Evolutionary conservation across 2,329 filamentous ascomycete genomes (phyloP).

Genomic region (Fusarium sterilihyphosum): DNA sequence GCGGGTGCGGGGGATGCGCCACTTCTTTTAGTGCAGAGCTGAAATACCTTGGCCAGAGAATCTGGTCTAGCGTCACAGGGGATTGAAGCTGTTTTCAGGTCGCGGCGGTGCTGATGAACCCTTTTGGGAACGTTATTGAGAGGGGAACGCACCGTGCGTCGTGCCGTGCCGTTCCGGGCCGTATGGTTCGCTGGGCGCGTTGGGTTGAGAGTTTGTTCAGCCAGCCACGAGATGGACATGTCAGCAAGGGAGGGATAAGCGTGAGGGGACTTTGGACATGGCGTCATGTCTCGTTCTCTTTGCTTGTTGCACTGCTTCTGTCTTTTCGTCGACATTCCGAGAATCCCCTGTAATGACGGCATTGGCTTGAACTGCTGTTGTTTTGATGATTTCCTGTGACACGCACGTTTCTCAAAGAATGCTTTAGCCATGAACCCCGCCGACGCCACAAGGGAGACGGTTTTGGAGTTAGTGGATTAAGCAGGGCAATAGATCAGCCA

Average conservation of each 20-base stretch:
- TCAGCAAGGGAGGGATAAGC: not conserved
- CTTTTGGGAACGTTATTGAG: not conserved
- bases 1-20: not conserved
- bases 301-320: not conserved
- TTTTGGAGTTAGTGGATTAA: not conserved
- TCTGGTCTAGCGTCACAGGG: not conserved
- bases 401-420: not conserved
- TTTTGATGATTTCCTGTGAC: not conserved
- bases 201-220: not conserved
- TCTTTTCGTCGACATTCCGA: not conserved
- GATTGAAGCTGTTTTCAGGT: not conserved
- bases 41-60: not conserved
- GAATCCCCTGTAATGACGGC: rapidly evolving
- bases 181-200: not conserved
- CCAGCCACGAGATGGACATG: not conserved
- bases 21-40: not conserved
- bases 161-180: not conserved
- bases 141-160: not conserved
- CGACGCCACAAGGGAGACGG: not conserved
- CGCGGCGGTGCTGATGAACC: not conserved
- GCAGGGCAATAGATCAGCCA: not conserved
- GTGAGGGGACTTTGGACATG: not conserved
- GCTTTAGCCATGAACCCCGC: not conserved
- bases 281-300: not conserved
- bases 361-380: not conserved